These are phyloP conservation scores for Geoglossum cookeanum DNA, from an alignment of 2,329 filamentous ascomycete genomes.

Conservation along the genomic window DNA sequence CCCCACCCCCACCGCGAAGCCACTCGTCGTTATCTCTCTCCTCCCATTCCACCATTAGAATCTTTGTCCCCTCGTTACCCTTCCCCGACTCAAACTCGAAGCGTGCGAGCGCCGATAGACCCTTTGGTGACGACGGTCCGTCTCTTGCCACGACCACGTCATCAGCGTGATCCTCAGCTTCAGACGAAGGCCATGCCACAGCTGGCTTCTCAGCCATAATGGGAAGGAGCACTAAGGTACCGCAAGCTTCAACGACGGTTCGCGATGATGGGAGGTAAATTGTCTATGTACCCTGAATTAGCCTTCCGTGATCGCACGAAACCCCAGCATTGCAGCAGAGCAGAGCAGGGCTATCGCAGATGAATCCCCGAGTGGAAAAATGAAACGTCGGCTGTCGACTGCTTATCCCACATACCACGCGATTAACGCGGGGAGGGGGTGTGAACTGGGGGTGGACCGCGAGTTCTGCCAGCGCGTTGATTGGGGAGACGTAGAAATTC, in stretches of 20 bases:
- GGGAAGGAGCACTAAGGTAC: neutral
- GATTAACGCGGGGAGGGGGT: too few species aligned
- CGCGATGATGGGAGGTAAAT: neutral
- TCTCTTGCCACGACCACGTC: neutral
- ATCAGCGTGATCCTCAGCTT: neutral
- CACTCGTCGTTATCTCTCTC: slow-evolving; percentile 26
- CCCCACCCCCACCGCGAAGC: slow-evolving; percentile 21
- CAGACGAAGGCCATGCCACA: neutral
- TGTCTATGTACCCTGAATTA: too few species aligned
- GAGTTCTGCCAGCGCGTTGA: too few species aligned
- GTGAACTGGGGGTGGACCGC: too few species aligned
- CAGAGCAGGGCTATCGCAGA: too few species aligned
- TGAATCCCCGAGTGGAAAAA: too few species aligned
- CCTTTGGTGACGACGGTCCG: slow-evolving; percentile 6
- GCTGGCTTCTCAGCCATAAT: neutral
- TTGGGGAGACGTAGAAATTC: too few species aligned
- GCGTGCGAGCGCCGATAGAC: slow-evolving; percentile 46
- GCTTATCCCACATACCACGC: too few species aligned
- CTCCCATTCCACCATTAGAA: slow-evolving; percentile 87
- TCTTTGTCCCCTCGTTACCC: slow-evolving; percentile 70
- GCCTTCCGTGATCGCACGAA: too few species aligned
- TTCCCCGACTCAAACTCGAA: slow-evolving; percentile 71
- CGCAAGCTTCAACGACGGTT: neutral
- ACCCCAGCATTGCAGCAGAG: too few species aligned
- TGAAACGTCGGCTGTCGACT: too few species aligned